Conservation (phyloP, 192 early-diverging fungal species). For the Allomyces macrogynus region DNA sequence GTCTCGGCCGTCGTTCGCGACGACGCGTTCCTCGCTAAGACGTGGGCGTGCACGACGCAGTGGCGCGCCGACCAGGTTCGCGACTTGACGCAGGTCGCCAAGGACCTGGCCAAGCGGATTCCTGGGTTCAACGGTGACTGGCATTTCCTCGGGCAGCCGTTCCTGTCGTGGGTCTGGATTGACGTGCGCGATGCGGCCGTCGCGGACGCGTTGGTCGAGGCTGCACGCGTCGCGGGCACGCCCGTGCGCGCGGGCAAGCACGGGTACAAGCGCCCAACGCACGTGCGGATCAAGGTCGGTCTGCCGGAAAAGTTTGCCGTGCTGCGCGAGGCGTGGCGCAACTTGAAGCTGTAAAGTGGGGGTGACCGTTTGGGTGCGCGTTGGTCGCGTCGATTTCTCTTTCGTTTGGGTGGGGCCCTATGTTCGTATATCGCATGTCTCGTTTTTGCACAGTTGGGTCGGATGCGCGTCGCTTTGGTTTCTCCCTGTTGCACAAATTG, state of each 20-base stretch:
- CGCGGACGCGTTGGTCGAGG: slow-evolving; percentile 38
- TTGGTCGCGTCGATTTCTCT: no score
- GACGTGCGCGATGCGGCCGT: slow-evolving; percentile 37
- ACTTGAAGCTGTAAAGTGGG: no score
- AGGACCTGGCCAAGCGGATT: not conserved
- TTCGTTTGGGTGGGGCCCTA: no score
- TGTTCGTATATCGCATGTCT: no score
- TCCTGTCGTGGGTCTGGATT: slow-evolving; percentile 76
- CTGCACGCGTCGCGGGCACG: slow-evolving; percentile 55
- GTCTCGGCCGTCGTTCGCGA: slow-evolving; percentile 55
- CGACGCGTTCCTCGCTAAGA: slow-evolving; percentile 42
- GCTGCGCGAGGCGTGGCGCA: slow-evolving; percentile 44
- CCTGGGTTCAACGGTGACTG: slow-evolving; percentile 13
- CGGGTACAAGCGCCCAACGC: slow-evolving; percentile 52
- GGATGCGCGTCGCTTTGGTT: no score
- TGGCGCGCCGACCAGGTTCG: slow-evolving; percentile 40
- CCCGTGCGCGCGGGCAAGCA: slow-evolving; percentile 60
- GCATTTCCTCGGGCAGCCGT: slow-evolving; percentile 48
- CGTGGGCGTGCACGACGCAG: slow-evolving; percentile 51
- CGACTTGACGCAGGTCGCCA: slow-evolving; percentile 11
- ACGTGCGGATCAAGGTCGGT: slow-evolving; percentile 60
- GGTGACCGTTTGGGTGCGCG: no score
- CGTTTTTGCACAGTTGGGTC: no score
- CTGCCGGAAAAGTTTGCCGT: slow-evolving; percentile 43
- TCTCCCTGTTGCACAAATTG: no score